Base-by-base conservation (phyloP, 2,329 filamentous ascomycete genomes). In the Colletotrichum sp. region DNA sequence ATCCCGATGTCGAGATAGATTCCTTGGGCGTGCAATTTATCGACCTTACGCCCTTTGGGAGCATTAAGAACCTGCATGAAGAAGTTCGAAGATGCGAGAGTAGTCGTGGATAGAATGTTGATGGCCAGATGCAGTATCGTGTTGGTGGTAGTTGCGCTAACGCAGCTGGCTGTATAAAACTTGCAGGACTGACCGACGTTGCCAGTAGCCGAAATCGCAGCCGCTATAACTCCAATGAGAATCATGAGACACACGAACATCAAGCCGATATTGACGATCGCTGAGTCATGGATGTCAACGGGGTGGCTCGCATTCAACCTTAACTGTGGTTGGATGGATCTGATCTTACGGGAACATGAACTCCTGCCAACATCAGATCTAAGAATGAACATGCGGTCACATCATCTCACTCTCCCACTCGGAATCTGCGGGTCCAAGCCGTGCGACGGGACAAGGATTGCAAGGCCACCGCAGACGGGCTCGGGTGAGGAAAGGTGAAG, bases 1-100 rank as follows among this genome's bases (percentile, higher is more conserved):
- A 88, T 79, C 0, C 89, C 88, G 65, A 89, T 86, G 49, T 88
- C 85, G 1, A 90, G 79, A 84, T 85, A 87, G 15, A 78, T 81
- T 5, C 83, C 81, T 62, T 79, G 77, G 0, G 77, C 68, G 81
- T 92, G 90, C 0, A 88, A 88, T 16, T 77, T 78, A 62, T 91
- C 86, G 10, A 79, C 18, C 26, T 79, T 66, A 4, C 39, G 16
- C 1, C 77, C 52, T 6, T 63, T 71, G 2, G 78, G 78, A 8
- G 77, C 65, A 44, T 63, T 78, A 2, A 78, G 52, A 15, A 78
- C 63, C 67, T 79, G 78, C 77, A 78, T 77, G 26, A 78, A 78
- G 64, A 78, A 77, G 55, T 78, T 78, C 16, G 76, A 77, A 6
- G 78, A 78, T 4, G 77, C 77, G 13, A 75, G 66, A 16, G 62